Evolutionary conservation across 495 filamentous ascomycete species (phyloP), one percentile per base, ranked within the genome.

Genomic region (Apodospora peruviana): DNA sequence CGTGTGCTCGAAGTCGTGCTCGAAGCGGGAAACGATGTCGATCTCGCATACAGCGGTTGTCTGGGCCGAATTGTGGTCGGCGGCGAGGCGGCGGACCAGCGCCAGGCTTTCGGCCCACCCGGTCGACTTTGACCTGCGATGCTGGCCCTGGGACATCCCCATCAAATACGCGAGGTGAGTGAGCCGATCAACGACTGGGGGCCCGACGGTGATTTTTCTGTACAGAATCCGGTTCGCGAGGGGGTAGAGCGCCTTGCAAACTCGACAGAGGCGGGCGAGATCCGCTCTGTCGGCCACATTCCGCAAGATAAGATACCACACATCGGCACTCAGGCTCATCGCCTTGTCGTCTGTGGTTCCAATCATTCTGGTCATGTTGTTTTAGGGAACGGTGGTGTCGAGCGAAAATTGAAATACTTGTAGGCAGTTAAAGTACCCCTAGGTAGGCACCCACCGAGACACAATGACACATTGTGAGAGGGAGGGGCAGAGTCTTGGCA

Each of bases 201-300:
- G 43, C 2, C 43, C 43, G 27, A 45, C 17, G 8, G 22, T 34
- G 9, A 45, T 34, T 2, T 2, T 34, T 20, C 24, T 34, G 27
- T 45, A 45, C 27, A 45, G 43, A 20, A 27, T 3, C 5, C 8
- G 21, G 24, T 21, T 45, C 10, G 43, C 43, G 12, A 35, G 3
- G 23, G 43, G 23, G 43, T 45, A 32, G 24, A 45, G 43, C 24
- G 17, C 43, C 27, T 45, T 45, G 43, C 43, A 45, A 16, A 34
- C 43, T 16, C 43, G 43, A 20, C 23, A n/a, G 12, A 45, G 43
- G 24, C 12, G 1, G 5, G 43, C 2, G 14, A 45, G 5, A 27
- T 45, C 43, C 2, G 10, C 18, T 35, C 24, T 2, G 14, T 45
- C 21, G n/a, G 40, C 4, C 20, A 43, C 20, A 21, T 43, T 20